Evolutionary conservation across 768 basidiomycete species (phyloP).

Genomic region (Hypholoma sublateritium): DNA sequence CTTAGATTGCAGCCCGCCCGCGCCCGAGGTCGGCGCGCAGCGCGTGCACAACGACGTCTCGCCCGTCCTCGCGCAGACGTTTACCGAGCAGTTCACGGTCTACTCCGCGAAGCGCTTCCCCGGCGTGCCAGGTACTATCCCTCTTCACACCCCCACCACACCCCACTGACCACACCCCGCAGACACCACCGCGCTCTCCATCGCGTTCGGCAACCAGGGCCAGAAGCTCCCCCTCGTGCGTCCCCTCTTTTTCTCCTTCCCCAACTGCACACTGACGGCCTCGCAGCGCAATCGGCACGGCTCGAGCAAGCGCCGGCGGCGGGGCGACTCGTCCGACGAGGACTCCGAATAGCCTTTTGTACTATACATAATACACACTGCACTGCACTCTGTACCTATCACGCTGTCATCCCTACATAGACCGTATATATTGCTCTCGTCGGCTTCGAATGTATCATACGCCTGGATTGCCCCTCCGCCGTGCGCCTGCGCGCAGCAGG

Average conservation of each 20-base stretch:
- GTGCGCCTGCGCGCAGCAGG: no score
- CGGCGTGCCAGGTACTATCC: conserved; percentile 76
- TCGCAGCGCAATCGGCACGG: conserved; percentile 80
- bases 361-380: background rate
- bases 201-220: conserved; percentile 87
- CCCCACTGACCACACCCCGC: conserved; percentile 2
- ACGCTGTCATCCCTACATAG: no score
- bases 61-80: conserved; percentile 81
- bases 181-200: conserved; percentile 90
- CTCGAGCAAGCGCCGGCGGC: conserved; percentile 62
- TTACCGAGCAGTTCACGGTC: conserved; percentile 82
- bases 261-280: background rate
- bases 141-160: conserved; percentile 13
- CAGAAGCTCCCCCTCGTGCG: conserved; percentile 85
- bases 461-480: no score
- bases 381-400: background rate
- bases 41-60: conserved; percentile 68
- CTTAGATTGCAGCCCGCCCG: conserved; percentile 53
- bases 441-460: no score
- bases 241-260: conserved; percentile 10
- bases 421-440: no score
- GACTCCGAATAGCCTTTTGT: conserved; percentile 53
- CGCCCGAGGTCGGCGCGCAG: conserved; percentile 66
- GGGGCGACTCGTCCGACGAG: conserved; percentile 64
- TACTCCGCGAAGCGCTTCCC: conserved; percentile 94